Conservation (phyloP, 2,329 filamentous ascomycete genomes). For the Neonectria sp. region DNA sequence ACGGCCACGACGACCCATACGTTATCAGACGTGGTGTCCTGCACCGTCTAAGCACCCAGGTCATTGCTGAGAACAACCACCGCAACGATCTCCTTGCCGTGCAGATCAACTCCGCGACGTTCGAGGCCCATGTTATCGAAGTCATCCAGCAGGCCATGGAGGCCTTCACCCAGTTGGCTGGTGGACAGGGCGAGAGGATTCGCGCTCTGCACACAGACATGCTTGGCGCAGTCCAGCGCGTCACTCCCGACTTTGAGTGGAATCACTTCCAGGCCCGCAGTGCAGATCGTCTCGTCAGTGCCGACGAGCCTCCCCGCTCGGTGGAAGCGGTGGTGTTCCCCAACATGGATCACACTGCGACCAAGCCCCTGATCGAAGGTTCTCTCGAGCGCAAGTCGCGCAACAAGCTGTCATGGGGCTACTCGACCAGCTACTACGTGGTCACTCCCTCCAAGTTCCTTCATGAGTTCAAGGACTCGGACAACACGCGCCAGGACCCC, state of each 20-base stretch:
- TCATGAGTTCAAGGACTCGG: slow-evolving; percentile 96
- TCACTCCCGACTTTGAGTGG: slow-evolving; percentile 94
- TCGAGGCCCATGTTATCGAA: slow-evolving; percentile 88
- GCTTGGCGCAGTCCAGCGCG: slow-evolving; percentile 79
- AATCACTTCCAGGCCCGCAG: slow-evolving; percentile 84
- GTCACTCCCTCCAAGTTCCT: slow-evolving; percentile 90
- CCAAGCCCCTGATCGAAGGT: slow-evolving; percentile 88
- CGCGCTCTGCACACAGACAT: slow-evolving; percentile 89
- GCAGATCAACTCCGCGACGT: slow-evolving; percentile 90
- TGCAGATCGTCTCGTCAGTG: slow-evolving; percentile 81
- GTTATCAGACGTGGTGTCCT: slow-evolving; percentile 85
- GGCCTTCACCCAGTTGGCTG: slow-evolving; percentile 86
- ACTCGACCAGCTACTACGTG: slow-evolving; percentile 88
- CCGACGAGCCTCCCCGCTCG: slow-evolving; percentile 79
- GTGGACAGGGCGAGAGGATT: slow-evolving; percentile 85
- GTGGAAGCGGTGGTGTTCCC: slow-evolving; percentile 85
- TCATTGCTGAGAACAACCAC: slow-evolving; percentile 96
- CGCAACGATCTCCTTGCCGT: slow-evolving; percentile 90
- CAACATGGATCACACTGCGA: slow-evolving; percentile 87
- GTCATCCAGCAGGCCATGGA: slow-evolving; percentile 87
- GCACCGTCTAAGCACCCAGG: slow-evolving; percentile 90
- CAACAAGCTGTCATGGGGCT: slow-evolving; percentile 84
- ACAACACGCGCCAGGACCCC: slow-evolving; percentile 79
- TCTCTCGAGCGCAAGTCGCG: slow-evolving; percentile 92
- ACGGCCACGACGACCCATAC: slow-evolving; percentile 87